Conservation (phyloP, 228 moss, liverwort and hornwort species). For the Sphagnum fallax region DNA sequence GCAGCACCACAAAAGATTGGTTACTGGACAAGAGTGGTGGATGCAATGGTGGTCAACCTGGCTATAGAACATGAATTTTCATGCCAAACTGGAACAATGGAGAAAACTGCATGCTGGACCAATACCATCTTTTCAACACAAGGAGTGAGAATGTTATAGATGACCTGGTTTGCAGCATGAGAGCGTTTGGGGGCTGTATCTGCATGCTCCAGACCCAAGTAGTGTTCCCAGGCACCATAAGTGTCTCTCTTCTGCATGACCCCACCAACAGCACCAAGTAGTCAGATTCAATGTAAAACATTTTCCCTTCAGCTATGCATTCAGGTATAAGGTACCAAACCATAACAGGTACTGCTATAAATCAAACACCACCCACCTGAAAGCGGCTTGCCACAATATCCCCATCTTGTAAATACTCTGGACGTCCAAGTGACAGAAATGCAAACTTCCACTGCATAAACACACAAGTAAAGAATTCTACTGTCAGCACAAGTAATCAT, state of each 20-base stretch:
- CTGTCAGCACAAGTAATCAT: neutral
- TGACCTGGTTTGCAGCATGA: conserved; percentile 80
- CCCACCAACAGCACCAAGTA: neutral
- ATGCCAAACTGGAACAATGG: neutral
- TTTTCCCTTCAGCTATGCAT: neutral
- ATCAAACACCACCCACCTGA: conserved; percentile 23
- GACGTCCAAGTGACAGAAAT: conserved; percentile 47
- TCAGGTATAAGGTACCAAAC: conserved; percentile 1
- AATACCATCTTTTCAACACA: neutral
- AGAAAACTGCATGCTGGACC: neutral
- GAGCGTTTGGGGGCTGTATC: conserved; percentile 88
- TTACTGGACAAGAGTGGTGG: neutral
- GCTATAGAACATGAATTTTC: neutral
- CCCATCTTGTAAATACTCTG: conserved; percentile 48
- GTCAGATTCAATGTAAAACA: too few species aligned
- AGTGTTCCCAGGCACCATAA: conserved; percentile 97
- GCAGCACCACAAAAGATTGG: conserved; percentile 17
- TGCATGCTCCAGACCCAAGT: conserved; percentile 87
- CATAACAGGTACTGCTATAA: conserved; percentile 1
- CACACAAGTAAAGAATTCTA: neutral
- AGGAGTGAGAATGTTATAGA: neutral
- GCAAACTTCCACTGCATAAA: conserved; percentile 60
- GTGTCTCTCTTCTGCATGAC: conserved; percentile 74
- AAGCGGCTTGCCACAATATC: conserved; percentile 54
- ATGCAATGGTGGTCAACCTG: neutral